A percentile compares a stretch with the other conserved stretches of the same genome.
Evolutionary conservation across 2,329 filamentous ascomycete species (phyloP).

Genomic region (Pseudogymnoascus sp.): DNA sequence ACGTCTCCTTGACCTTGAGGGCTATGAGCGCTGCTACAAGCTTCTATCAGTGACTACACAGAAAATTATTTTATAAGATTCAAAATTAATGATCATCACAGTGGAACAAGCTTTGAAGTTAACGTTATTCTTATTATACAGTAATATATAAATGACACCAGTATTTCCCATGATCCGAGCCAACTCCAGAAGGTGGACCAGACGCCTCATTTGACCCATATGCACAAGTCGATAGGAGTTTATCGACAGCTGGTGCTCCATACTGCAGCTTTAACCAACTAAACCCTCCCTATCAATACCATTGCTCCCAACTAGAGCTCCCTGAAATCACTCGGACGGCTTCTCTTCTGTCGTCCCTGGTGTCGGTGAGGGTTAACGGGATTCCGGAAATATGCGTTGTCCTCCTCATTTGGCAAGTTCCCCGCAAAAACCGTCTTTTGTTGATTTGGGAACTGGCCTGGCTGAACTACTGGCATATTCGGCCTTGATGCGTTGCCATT

Average conservation of each 20-base stretch:
- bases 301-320: slow-evolving; percentile 49
- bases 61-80: neutral
- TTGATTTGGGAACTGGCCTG: slow-evolving; percentile 44
- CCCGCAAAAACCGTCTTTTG: slow-evolving; percentile 39
- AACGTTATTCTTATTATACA: neutral
- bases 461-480: slow-evolving; percentile 17
- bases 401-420: slow-evolving; percentile 56
- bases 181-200: neutral
- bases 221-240: neutral
- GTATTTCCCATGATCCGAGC: neutral
- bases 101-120: neutral
- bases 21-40: neutral
- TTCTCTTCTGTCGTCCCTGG: slow-evolving; percentile 68
- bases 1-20: neutral
- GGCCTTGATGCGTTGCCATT: slow-evolving; percentile 16
- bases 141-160: neutral
- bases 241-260: slow-evolving; percentile 5
- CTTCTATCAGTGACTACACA: neutral
- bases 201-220: slow-evolving; percentile 3
- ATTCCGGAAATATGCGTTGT: slow-evolving; percentile 90
- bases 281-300: neutral
- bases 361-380: slow-evolving; percentile 91
- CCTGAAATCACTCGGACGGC: slow-evolving; percentile 82
- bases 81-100: neutral
- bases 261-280: slow-evolving; percentile 1